Base-by-base conservation (phyloP, 2,329 filamentous ascomycete species). In the Cladophialophora chaetospira region DNA sequence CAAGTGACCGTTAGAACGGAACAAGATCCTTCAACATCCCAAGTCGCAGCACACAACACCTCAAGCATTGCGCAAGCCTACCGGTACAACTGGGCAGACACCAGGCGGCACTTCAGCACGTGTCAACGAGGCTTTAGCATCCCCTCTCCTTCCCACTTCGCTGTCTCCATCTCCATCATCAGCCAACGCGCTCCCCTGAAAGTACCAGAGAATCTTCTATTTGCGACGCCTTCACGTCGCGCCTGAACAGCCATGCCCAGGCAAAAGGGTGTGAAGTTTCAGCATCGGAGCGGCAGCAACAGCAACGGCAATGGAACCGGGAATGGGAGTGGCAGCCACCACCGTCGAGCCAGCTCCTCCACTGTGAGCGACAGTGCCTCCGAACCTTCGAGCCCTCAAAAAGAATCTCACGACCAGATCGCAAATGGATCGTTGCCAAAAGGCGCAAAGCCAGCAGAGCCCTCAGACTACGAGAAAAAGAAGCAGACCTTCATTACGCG, bases 401-500 rank as follows among this genome's bases (percentile, higher is more conserved):
- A 53, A 66, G 68, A 51, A 65, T 70, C 43, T 66, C 69, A 51
- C 70, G 36, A 42, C 25, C 70, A 55, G 66, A 67, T 47, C 61
- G 63, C 40, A 58, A 68, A 59, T 58, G 60, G 53, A 19, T 47
- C 45, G 13, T 40, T 51, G 17, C 19, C 54, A 28, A 58, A 60
- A 40, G 53, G 55, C 23, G 72, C 73, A 66, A 73, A 77, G 50
- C 65, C 68, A 44, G 70, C 72, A 50, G 70, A 70, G 53, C 72
- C 77, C 57, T 82, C 84, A 66, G 94, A 97, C 61, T 97, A 95
- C 73, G 91, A 97, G 72, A 97, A 97, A 84, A 99, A 99, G 77
- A 97, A 96, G 79, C 88, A 91, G 73, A 96, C 94, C 73, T 97
- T 99, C 79, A 89, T 97, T 69, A 96, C 91, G 35, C 87, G 94